phyloP scores from a whole-genome alignment of 2,329 filamentous ascomycete genomes.

The Tricladium varicosporioides region DNA sequence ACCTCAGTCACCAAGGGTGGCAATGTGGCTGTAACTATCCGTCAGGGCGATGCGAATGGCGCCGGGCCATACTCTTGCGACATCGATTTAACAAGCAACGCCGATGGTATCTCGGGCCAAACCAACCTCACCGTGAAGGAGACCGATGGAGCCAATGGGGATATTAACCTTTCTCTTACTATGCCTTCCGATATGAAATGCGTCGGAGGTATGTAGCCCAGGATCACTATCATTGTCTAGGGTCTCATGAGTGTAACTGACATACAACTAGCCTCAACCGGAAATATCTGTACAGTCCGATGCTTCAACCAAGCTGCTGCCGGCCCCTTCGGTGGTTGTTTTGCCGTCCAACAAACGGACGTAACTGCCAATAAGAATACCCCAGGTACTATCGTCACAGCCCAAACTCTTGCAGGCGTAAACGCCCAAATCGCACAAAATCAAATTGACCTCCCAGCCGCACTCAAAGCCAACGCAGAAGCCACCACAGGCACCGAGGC shows the following conservation, averaged over 20 bases:
- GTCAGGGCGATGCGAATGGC: conserved; percentile 53
- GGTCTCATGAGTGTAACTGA: background rate
- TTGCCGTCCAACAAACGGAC: conserved; percentile 57
- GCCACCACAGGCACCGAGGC: no score
- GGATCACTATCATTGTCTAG: background rate
- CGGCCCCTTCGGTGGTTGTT: conserved; percentile 55
- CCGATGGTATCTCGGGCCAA: conserved; percentile 10
- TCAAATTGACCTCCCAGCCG: conserved; percentile 19
- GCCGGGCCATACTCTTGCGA: conserved; percentile 55
- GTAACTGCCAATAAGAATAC: conserved; percentile 41
- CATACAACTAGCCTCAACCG: conserved; percentile 46
- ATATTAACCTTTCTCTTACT: conserved; percentile 55
- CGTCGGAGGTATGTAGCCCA: conserved; percentile 42
- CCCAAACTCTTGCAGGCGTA: conserved; percentile 45
- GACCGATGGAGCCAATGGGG: conserved; percentile 32
- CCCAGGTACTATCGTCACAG: conserved; percentile 44
- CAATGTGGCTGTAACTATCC: conserved; percentile 47
- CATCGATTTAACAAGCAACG: conserved; percentile 48
- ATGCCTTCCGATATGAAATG: conserved; percentile 51
- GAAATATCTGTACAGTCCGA: conserved; percentile 57
- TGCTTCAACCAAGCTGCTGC: conserved; percentile 49
- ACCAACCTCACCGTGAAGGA: conserved; percentile 1
- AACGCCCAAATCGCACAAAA: conserved; percentile 49
- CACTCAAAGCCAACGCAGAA: no score
- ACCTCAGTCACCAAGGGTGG: conserved; percentile 49